Evolutionary conservation across 306 rosid genomes (phyloP).

Genomic region (Dryas alaskensis): DNA sequence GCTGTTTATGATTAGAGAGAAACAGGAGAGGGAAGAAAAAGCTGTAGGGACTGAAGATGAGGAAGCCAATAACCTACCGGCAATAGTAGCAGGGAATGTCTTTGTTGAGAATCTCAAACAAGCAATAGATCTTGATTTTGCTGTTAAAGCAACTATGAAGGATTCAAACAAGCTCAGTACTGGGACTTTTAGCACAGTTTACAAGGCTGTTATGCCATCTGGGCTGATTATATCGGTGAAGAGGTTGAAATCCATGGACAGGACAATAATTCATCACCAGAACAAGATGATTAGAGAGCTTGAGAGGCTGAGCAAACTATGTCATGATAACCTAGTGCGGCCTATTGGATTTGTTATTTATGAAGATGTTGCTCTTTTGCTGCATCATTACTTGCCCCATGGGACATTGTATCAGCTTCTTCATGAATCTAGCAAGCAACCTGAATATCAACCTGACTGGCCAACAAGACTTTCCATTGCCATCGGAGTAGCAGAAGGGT

Average conservation of each 20-base stretch:
- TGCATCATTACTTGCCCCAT: constrained; percentile 75
- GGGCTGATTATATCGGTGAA: constrained; percentile 80
- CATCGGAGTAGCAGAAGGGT: constrained; percentile 89
- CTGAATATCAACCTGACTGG: constrained; percentile 92
- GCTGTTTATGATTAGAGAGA: constrained; percentile 88
- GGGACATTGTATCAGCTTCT: constrained; percentile 92
- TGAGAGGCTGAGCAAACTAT: constrained; percentile 85
- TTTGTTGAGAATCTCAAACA: constrained; percentile 85
- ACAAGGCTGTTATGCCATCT: constrained; percentile 95
- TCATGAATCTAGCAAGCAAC: constrained; percentile 67
- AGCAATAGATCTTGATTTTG: constrained; percentile 87
- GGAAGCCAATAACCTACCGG: constrained; percentile 43
- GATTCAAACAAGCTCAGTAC: constrained; percentile 78
- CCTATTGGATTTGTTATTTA: constrained; percentile 92
- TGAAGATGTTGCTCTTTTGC: constrained; percentile 91
- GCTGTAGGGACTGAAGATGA: constrained; percentile 65
- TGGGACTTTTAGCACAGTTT: constrained; percentile 93
- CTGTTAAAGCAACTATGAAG: constrained; percentile 83
- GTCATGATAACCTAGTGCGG: constrained; percentile 78
- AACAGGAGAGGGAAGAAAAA: constrained; percentile 79
- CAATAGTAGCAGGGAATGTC: constrained; percentile 72
- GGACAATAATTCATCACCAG: constrained; percentile 93
- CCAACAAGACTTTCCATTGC: constrained; percentile 80
- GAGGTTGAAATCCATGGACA: constrained; percentile 91
- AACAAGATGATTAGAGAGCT: constrained; percentile 96